Conservation (phyloP, 2,329 filamentous ascomycete genomes). For the Fusarium mundagurra region DNA sequence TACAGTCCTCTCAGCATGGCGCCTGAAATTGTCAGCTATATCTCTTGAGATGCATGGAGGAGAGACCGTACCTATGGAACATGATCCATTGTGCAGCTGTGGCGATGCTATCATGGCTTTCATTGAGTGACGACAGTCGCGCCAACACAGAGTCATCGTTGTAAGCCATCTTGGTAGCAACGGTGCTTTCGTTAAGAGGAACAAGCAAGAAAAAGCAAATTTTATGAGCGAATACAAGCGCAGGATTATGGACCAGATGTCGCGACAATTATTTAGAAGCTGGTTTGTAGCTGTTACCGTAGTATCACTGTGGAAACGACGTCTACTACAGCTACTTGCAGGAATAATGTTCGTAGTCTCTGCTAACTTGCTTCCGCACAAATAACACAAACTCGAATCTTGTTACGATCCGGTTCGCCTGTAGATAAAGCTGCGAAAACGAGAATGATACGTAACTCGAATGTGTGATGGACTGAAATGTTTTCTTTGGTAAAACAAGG, state of each 20-base stretch:
- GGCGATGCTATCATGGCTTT: constrained; percentile 96
- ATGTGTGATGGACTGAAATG: constrained; percentile 33
- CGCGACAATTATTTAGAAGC: constrained; percentile 35
- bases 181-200: background rate
- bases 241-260: constrained; percentile 6
- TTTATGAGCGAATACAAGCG: background rate
- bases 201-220: background rate
- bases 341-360: constrained; percentile 34
- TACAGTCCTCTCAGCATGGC: constrained; percentile 91
- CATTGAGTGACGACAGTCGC: constrained; percentile 94
- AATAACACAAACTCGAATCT: constrained; percentile 13
- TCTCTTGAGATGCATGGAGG: background rate
- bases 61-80: constrained; percentile 83
- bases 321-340: constrained; percentile 45
- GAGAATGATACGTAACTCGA: constrained; percentile 30
- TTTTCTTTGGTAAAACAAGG: constrained; percentile 37
- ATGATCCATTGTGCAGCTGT: constrained; percentile 99
- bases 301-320: constrained; percentile 42
- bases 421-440: constrained; percentile 19
- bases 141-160: constrained; percentile 94
- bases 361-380: constrained; percentile 19
- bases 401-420: constrained; percentile 7
- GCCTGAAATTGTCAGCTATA: constrained; percentile 60
- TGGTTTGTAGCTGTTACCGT: constrained; percentile 37
- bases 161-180: constrained; percentile 76